Evolutionary conservation across 192 early-diverging fungal genomes (phyloP), one percentile per base, ranked within the genome.

Genomic region (Coemansia sp.): DNA sequence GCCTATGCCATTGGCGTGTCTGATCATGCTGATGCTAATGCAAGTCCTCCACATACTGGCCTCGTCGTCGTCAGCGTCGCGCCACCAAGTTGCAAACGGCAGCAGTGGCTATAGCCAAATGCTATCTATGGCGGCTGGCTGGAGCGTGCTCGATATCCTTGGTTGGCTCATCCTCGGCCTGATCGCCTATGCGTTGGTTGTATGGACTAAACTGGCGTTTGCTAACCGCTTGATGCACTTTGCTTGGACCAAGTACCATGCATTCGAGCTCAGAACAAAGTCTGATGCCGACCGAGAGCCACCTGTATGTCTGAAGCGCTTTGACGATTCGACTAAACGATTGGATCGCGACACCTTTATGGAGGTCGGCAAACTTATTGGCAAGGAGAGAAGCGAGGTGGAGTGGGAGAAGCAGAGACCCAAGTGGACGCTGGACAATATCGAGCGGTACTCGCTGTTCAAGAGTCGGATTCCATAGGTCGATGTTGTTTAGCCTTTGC

Each of bases 381-480:
- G 65, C 55, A 80, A 74, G 16, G 76, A 80, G 42, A 62, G 43
- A 36, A 73, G 70, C 60, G 76, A 80, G 67, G 62, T 52, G 10
- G 84, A 85, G 60, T 83, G 79, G 84, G 80, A 86, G 51, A 84
- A 89, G 44, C 72, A 85, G 61, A 84, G 86, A 31, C 77, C 86
- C 11, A 85, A 87, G 63, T 78, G 89, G 55, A 90, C 89, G 8
- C 77, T 98, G n/a, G n/a, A n/a, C n/a, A n/a, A n/a, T n/a, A n/a
- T n/a, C n/a, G n/a, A n/a, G n/a, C n/a, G n/a, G n/a, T 98, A 93
- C 79, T 89, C 90, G 42, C 86, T 98, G 85, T 93, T 95, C 68
- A 96, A 93, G 78, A 95, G 92, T 74, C 90, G 95, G 0, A 94
- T 97, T 60, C 57, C 57, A 34, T 60, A 60, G 57, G 31, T 1